Conservation (phyloP, 371 early-diverging fungal genomes). For the Nematocida sp. region DNA sequence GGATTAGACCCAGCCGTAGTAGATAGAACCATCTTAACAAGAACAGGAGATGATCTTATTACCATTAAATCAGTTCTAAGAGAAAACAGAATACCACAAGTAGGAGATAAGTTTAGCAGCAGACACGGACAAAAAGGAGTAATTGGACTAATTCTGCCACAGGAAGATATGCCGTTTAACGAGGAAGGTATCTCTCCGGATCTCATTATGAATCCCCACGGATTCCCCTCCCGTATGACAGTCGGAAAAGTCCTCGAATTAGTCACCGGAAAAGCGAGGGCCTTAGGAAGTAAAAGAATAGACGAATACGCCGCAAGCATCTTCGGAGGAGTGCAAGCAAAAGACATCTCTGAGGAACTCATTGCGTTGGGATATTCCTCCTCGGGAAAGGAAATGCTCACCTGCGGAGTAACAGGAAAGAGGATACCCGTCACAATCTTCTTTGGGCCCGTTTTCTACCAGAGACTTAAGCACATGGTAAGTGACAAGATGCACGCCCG, state of each 20-base stretch:
- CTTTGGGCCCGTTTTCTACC: slow-evolving; percentile 94
- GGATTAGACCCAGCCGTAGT: slow-evolving; percentile 61
- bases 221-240: slow-evolving; percentile 99
- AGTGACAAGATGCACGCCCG: slow-evolving; percentile 98
- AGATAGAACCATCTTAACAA: slow-evolving; percentile 77
- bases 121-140: slow-evolving; percentile 99
- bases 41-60: slow-evolving; percentile 81
- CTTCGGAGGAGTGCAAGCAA: slow-evolving; percentile 66
- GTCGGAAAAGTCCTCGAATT: slow-evolving; percentile 99
- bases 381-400: slow-evolving; percentile 89
- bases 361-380: slow-evolving; percentile 88
- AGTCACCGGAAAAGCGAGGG: slow-evolving; percentile 82
- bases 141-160: slow-evolving; percentile 86
- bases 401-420: slow-evolving; percentile 75
- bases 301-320: slow-evolving; percentile 17
- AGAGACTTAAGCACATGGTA: slow-evolving; percentile 98
- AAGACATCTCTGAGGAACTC: slow-evolving; percentile 84
- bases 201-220: slow-evolving; percentile 99
- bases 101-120: slow-evolving; percentile 98
- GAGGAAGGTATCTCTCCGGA: slow-evolving; percentile 89
- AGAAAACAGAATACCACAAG: slow-evolving; percentile 89
- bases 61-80: slow-evolving; percentile 86
- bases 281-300: slow-evolving; percentile 13
- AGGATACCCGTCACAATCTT: slow-evolving; percentile 86
- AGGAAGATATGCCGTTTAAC: slow-evolving; percentile 97